These are phyloP conservation scores for Paramyrothecium roridum DNA, from an alignment of 2,329 filamentous ascomycete species.

Conservation along the genomic window DNA sequence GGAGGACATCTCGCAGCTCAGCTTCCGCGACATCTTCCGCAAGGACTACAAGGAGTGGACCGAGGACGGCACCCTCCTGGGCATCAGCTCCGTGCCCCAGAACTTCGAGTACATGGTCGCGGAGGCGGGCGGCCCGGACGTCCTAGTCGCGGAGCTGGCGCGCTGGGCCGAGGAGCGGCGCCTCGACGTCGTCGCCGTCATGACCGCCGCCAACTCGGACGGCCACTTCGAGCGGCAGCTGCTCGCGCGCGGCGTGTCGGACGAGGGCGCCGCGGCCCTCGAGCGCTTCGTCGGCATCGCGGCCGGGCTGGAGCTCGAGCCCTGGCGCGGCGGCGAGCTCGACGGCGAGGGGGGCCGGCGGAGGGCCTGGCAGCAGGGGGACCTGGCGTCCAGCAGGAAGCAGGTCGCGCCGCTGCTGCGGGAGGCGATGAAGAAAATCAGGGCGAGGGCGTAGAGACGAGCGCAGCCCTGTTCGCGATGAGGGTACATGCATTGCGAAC, in stretches of 20 bases:
- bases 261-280: constrained; percentile 45
- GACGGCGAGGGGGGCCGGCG: constrained; percentile 38
- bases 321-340: constrained; percentile 47
- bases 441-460: not conserved
- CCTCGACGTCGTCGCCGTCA: constrained; percentile 63
- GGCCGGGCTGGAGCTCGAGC: constrained; percentile 52
- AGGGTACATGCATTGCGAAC: not conserved
- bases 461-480: constrained; percentile 10
- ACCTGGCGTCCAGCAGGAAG: constrained; percentile 60
- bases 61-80: constrained; percentile 53
- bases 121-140: constrained; percentile 43
- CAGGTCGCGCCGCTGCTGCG: constrained; percentile 67
- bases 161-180: constrained; percentile 52
- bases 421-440: constrained; percentile 42
- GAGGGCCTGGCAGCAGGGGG: constrained; percentile 65
- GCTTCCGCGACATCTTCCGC: constrained; percentile 64
- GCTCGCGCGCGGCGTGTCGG: constrained; percentile 60
- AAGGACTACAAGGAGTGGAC: constrained; percentile 86
- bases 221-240: constrained; percentile 63
- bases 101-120: constrained; percentile 56
- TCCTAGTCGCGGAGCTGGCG: constrained; percentile 46
- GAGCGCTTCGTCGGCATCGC: constrained; percentile 49
- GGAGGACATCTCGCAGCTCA: constrained; percentile 59
- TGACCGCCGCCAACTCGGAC: constrained; percentile 61
- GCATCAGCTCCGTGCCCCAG: constrained; percentile 65